These are phyloP conservation scores for Hygrocybe coccinea DNA, from an alignment of 768 basidiomycete genomes.

Conservation along the genomic window DNA sequence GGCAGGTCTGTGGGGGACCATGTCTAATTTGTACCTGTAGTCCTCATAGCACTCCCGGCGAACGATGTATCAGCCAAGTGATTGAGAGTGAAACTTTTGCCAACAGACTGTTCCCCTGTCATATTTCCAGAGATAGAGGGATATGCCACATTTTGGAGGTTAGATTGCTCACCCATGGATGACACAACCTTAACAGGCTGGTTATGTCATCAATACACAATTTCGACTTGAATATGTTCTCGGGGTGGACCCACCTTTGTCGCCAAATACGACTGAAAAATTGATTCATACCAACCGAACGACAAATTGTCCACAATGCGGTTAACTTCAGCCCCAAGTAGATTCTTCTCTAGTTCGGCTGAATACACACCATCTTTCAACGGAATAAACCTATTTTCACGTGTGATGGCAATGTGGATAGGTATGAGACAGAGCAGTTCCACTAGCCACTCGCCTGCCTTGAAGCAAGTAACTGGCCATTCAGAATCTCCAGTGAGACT, in stretches of 20 bases:
- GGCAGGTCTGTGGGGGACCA: not conserved
- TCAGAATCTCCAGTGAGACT: conserved; percentile 10
- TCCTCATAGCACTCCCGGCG: conserved; percentile 62
- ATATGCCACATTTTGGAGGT: not conserved
- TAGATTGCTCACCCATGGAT: conserved; percentile 46
- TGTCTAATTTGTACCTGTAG: conserved; percentile 35
- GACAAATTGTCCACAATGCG: conserved; percentile 52
- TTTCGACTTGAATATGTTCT: not conserved
- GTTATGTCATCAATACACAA: not conserved
- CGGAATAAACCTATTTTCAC: conserved; percentile 57
- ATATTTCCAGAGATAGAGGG: not conserved
- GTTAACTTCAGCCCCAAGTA: conserved; percentile 56
- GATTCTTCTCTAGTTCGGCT: conserved; percentile 38
- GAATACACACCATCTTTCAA: conserved; percentile 45
- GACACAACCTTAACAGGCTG: conserved; percentile 63
- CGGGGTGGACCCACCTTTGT: conserved; percentile 37
- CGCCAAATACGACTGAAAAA: conserved; percentile 60
- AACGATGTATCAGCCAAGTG: conserved; percentile 63
- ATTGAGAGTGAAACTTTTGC: conserved; percentile 55
- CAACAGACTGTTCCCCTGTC: conserved; percentile 60
- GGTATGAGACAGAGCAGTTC: conserved; percentile 59
- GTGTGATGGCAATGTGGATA: conserved; percentile 56
- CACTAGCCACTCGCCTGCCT: conserved; percentile 58
- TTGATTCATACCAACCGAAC: conserved; percentile 62
- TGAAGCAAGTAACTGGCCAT: conserved; percentile 36